A percentile compares a stretch with the other conserved stretches of the same genome.
Evolutionary conservation across 2,329 filamentous ascomycete genomes (phyloP).

Genomic region (Botrytis paeoniae): DNA sequence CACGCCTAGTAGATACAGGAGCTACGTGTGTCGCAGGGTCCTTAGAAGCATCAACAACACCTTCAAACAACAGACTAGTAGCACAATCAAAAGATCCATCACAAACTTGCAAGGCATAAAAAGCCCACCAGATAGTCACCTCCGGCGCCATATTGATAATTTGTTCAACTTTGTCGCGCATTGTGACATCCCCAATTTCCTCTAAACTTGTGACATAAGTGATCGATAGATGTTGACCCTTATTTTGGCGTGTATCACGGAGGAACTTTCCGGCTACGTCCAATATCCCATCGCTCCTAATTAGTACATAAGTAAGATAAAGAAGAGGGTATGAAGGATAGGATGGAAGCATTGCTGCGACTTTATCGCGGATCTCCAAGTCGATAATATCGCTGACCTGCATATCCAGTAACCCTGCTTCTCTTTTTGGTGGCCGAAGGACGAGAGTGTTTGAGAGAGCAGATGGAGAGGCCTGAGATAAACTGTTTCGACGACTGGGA

Average conservation of each 20-base stretch:
- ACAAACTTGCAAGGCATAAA: conserved; percentile 9
- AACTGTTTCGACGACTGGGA: neutral
- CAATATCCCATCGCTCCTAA: neutral
- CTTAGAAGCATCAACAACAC: neutral
- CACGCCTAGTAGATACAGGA: neutral
- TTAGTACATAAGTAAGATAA: neutral
- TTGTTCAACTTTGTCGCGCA: neutral
- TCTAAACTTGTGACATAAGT: neutral
- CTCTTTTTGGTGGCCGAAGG: neutral
- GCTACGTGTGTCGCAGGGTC: neutral
- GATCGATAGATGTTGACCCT: neutral
- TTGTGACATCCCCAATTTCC: neutral
- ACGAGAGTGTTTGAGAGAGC: neutral
- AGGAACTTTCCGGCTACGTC: neutral
- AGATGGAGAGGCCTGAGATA: neutral
- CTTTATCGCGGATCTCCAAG: neutral
- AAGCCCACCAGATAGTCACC: conserved; percentile 5
- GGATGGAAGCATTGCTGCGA: neutral
- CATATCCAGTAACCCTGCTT: neutral
- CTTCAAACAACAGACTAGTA: conserved; percentile 1
- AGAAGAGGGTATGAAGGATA: conserved; percentile 9
- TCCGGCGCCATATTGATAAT: neutral
- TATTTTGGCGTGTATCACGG: neutral
- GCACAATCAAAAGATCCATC: neutral
- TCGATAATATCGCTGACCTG: neutral